Conservation (phyloP, 2,329 filamentous ascomycete species). For the Sporothrix sp. region DNA sequence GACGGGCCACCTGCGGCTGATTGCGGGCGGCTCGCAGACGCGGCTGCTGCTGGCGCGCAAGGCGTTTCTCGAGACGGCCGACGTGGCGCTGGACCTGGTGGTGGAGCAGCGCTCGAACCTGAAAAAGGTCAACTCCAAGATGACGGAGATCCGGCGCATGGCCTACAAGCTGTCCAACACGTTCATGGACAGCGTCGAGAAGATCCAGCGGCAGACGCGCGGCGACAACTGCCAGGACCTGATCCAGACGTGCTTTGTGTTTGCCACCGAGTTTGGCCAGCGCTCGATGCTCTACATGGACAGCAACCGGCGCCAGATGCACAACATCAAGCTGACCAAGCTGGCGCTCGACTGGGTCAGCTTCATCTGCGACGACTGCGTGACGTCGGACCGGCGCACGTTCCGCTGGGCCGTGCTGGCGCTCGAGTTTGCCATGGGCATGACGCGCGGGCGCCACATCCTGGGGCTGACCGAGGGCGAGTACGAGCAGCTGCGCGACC, state of each 20-base stretch:
- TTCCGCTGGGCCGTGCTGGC: conserved; percentile 96
- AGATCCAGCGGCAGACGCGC: conserved; percentile 74
- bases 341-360: conserved; percentile 93
- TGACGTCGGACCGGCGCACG: conserved; percentile 86
- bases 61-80: conserved; percentile 67
- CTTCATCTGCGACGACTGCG: conserved; percentile 95
- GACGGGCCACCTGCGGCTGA: conserved; percentile 72
- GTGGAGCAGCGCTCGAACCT: conserved; percentile 91
- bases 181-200: conserved; percentile 97
- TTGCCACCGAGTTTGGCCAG: conserved; percentile 97
- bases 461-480: conserved; percentile 83
- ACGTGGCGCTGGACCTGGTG: conserved; percentile 76
- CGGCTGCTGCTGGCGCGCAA: conserved; percentile 69
- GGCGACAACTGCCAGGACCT: conserved; percentile 87
- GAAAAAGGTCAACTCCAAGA: conserved; percentile 77
- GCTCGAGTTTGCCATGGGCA: conserved; percentile 92
- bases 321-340: conserved; percentile 89
- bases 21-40: conserved; percentile 76
- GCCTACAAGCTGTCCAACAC: conserved; percentile 94
- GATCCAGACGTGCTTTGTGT: conserved; percentile 95
- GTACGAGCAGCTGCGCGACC: conserved; percentile 70
- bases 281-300: conserved; percentile 93
- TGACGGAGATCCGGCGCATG: conserved; percentile 91
- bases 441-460: conserved; percentile 90
- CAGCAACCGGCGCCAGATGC: conserved; percentile 89